Evolutionary conservation across 2,329 filamentous ascomycete species (phyloP).

Genomic region (Neofusicoccum ribis): DNA sequence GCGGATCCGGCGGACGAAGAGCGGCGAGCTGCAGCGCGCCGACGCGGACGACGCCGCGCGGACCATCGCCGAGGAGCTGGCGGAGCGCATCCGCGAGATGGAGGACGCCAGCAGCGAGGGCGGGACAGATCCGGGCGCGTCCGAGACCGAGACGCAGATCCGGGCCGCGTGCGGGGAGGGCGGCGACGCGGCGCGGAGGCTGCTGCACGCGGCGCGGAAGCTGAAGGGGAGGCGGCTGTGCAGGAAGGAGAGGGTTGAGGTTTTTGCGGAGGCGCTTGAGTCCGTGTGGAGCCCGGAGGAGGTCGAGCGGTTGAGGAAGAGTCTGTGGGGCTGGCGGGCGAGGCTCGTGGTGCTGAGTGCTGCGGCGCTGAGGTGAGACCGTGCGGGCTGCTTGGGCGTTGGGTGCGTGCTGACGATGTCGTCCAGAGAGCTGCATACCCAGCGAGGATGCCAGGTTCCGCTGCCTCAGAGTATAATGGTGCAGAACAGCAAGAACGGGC

Average conservation of each 20-base stretch:
- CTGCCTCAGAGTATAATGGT: neutral
- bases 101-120: neutral
- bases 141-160: constrained; percentile 1
- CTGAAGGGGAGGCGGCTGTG: neutral
- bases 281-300: neutral
- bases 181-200: neutral
- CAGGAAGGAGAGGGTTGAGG: neutral
- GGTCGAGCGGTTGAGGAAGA: neutral
- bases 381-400: no score
- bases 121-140: neutral
- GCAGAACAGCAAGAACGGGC: neutral
- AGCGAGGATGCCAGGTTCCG: neutral
- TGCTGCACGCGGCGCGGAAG: neutral
- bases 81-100: neutral
- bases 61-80: neutral
- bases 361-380: constrained; percentile 3
- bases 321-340: neutral
- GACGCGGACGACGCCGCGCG: neutral
- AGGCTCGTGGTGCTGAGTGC: neutral
- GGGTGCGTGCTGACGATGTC: neutral
- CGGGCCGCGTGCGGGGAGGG: neutral
- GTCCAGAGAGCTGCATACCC: neutral
- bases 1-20: neutral
- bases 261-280: neutral
- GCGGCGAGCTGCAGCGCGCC: neutral